Conservation (phyloP, 495 filamentous ascomycete species). For the Chaetomium tenue region DNA sequence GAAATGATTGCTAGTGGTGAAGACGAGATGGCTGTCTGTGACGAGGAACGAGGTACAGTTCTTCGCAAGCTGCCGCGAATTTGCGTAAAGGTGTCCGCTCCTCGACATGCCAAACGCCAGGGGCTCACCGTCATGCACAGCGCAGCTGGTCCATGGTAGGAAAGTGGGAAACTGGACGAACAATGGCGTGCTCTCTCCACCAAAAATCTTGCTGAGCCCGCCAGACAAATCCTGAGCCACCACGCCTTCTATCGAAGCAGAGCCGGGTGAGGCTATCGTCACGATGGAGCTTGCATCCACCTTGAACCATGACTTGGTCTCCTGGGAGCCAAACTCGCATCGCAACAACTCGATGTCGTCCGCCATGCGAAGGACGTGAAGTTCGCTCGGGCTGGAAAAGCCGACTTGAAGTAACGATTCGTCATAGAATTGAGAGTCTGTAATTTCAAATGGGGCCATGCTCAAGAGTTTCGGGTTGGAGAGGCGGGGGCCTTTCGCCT, state of each 20-base stretch:
- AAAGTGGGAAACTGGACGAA: constrained; percentile 40
- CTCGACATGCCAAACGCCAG: constrained; percentile 64
- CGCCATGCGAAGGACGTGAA: constrained; percentile 30
- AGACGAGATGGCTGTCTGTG: constrained; percentile 80
- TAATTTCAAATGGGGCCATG: constrained; percentile 26
- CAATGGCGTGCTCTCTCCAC: constrained; percentile 14
- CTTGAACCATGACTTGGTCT: constrained; percentile 14
- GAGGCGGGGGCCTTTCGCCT: constrained; percentile 47
- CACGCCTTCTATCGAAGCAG: constrained; percentile 14
- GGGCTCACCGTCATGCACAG: constrained; percentile 38
- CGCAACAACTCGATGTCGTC: constrained; percentile 25
- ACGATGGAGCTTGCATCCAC: constrained; percentile 19
- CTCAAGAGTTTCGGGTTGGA: constrained; percentile 33
- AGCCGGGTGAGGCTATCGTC: constrained; percentile 25
- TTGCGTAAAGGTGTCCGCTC: constrained; percentile 75
- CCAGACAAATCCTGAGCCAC: constrained; percentile 43
- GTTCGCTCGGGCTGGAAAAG: constrained; percentile 26
- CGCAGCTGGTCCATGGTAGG: constrained; percentile 54
- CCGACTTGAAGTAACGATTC: constrained; percentile 30
- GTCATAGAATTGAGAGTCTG: constrained; percentile 16
- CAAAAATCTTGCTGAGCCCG: constrained; percentile 30
- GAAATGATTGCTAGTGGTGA: constrained; percentile 86
- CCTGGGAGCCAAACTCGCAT: constrained; percentile 23
- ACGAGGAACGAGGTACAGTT: constrained; percentile 89
- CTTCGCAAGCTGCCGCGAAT: constrained; percentile 66